phyloP scores from a whole-genome alignment of 495 filamentous ascomycete species.

The Penicillium crystallinum region DNA sequence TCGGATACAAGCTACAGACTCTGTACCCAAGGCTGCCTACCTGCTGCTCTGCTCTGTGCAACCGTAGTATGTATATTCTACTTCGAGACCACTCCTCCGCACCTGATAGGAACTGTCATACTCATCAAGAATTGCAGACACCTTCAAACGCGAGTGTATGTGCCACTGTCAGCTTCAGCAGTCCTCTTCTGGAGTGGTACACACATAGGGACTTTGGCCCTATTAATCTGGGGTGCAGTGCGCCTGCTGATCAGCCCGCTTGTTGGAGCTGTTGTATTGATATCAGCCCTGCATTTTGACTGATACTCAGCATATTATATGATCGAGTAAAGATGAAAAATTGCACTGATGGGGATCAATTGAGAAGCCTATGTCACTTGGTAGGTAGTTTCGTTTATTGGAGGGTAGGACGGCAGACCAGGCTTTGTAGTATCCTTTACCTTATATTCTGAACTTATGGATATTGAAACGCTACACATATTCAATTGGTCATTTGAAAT shows the following conservation, averaged over 20 bases:
- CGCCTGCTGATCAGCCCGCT: neutral
- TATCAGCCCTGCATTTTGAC: neutral
- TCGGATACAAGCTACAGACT: neutral
- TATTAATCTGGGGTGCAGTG: neutral
- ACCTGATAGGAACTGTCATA: neutral
- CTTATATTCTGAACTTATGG: neutral
- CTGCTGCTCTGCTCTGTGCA: neutral
- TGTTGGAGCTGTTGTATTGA: slow-evolving; percentile 1
- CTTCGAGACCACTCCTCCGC: neutral
- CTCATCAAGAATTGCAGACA: neutral
- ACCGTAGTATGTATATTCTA: neutral
- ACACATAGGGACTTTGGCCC: neutral
- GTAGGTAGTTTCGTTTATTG: neutral
- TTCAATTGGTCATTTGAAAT: neutral
- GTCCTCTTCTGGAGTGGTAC: slow-evolving; percentile 5
- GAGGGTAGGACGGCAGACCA: neutral
- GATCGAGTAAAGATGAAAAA: neutral
- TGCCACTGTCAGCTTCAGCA: neutral
- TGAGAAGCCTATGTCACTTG: too few species aligned
- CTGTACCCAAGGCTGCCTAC: slow-evolving; percentile 1
- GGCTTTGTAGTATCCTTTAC: neutral
- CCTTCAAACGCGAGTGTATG: neutral
- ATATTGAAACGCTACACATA: neutral
- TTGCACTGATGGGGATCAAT: neutral
- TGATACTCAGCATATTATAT: neutral